Evolutionary conservation across 495 filamentous ascomycete species (phyloP).

Genomic region (Xylaria grammica): DNA sequence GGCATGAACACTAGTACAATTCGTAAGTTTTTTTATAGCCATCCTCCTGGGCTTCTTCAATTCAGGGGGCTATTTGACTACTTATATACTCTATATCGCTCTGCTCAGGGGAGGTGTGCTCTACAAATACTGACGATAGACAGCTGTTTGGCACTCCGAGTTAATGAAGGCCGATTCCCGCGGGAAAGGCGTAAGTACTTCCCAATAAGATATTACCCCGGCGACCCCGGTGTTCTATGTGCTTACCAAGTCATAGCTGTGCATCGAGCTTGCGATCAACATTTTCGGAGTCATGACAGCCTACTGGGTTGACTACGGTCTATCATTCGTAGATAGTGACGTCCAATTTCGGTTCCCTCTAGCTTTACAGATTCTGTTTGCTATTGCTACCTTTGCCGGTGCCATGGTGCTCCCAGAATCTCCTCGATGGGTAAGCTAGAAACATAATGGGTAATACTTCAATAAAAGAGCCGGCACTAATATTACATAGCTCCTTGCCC

Average conservation of each 20-base stretch:
- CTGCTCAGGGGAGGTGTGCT: too few species aligned
- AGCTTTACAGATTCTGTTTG: conserved; percentile 50
- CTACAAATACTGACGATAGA: neutral
- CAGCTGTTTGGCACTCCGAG: conserved; percentile 56
- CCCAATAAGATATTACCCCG: neutral
- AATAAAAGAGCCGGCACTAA: conserved; percentile 19
- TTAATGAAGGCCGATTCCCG: conserved; percentile 47
- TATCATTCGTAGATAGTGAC: conserved; percentile 37
- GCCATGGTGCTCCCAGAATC: conserved; percentile 37
- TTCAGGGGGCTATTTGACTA: neutral
- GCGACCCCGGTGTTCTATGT: neutral
- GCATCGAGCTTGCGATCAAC: conserved; percentile 59
- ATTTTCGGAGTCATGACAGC: conserved; percentile 49
- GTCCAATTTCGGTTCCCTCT: conserved; percentile 53
- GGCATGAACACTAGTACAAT: conserved; percentile 56
- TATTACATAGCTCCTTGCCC: conserved; percentile 27
- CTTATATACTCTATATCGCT: neutral
- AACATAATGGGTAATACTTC: neutral
- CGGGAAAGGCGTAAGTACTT: conserved; percentile 25
- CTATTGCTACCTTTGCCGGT: conserved; percentile 37
- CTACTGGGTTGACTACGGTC: conserved; percentile 43
- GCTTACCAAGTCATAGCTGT: conserved; percentile 21
- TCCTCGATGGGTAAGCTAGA: conserved; percentile 31
- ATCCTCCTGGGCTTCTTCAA: neutral
- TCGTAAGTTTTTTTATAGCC: conserved; percentile 14